Evolutionary conservation across 2,329 filamentous ascomycete species (phyloP), one percentile per base, ranked within the genome.

Genomic region (Fusarium cicatricum): DNA sequence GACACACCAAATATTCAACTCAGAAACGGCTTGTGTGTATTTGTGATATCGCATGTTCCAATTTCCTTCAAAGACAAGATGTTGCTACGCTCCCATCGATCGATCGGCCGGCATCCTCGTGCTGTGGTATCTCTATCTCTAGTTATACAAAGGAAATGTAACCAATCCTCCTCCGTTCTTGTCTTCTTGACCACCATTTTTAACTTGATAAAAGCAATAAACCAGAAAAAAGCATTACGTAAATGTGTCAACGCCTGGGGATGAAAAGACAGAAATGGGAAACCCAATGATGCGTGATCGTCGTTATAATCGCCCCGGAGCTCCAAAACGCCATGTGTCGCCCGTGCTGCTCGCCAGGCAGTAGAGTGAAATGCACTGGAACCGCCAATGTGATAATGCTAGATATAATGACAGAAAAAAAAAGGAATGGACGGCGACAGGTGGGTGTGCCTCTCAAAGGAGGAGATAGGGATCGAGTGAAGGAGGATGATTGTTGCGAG

Each of bases 61-160:
- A 53, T 46, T 41, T 15, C 32, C 37, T 46, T 29, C 31, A 45
- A 50, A 46, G 47, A 47, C 38, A 23, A 64, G 46, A 21, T 43
- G 56, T 50, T 52, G 33, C 58, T 49, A 57, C 23, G 23, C 23
- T 26, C 3, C 23, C 23, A 26, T 26, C 23, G 23, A 21, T 14
- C n/a, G n/a, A 31, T n/a, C 12, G 53, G 49, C 45, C 47, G 29
- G 38, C 48, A 52, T 37, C 55, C 41, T 32, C 41, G 31, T 58
- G 53, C 42, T 49, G 52, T 66, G 58, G 60, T 66, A 69, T 69
- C 51, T 69, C 64, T 67, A 69, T 69, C 55, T 69, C 67, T 69
- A 69, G 45, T 68, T 52, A 55, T 67, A 67, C 58, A 69, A 68
- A 62, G 63, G 58, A 62, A 63, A 62, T 51, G 52, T 55, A 36